These are phyloP conservation scores for Lachnellula willkommii DNA, from an alignment of 2,329 filamentous ascomycete species.

Conservation along the genomic window DNA sequence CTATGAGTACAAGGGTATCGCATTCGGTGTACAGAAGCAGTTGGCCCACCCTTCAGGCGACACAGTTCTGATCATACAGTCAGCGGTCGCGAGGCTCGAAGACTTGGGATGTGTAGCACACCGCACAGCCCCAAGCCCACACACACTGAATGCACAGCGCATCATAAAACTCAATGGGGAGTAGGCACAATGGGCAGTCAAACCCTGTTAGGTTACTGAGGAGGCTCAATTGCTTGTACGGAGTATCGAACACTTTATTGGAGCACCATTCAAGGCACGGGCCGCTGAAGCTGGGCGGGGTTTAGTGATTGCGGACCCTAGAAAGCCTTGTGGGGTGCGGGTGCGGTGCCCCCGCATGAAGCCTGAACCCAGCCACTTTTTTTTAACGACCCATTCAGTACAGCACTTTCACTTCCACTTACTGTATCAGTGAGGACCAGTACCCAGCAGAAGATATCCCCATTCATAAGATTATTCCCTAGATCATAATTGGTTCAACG, in stretches of 20 bases:
- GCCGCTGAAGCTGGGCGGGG: no score
- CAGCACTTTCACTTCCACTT: no score
- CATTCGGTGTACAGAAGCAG: conserved; percentile 1
- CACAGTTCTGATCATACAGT: neutral
- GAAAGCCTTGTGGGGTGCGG: neutral
- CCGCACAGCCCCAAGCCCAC: neutral
- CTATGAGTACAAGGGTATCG: neutral
- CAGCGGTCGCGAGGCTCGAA: conserved; percentile 1
- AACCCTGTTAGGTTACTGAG: neutral
- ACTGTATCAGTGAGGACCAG: no score
- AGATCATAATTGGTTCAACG: no score
- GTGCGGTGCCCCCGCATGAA: neutral
- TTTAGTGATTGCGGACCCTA: neutral
- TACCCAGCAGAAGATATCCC: no score
- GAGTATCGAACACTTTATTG: neutral
- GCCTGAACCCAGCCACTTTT: neutral
- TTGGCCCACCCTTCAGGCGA: neutral
- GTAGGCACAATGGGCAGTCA: neutral
- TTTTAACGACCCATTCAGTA: neutral
- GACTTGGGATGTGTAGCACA: neutral
- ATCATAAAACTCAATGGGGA: neutral
- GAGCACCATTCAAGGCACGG: neutral
- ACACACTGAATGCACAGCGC: neutral
- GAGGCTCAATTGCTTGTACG: neutral
- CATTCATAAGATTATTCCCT: no score